Evolutionary conservation across 2,329 filamentous ascomycete genomes (phyloP), one percentile per base, ranked within the genome.

Genomic region (Penicillium sp.): DNA sequence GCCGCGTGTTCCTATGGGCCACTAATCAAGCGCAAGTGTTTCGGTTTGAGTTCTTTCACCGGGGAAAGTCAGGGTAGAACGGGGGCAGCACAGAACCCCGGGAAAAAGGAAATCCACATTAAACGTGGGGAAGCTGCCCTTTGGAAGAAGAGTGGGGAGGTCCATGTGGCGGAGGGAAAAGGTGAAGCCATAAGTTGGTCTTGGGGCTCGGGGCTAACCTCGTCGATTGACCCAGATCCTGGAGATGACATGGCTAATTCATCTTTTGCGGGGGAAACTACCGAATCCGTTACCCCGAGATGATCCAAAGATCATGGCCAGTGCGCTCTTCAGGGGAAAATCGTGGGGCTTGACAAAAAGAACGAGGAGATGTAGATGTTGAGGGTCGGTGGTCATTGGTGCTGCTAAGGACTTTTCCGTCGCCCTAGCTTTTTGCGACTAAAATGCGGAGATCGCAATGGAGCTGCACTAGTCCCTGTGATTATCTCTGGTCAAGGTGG

Each of bases 391-490:
- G 37, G 12, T 40, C 21, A 40, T 40, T 40, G 37, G 42, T 45
- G 29, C 42, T 45, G 42, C 7, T 45, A 45, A 45, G 12, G 20
- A 34, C 30, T 45, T 45, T 45, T 24, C 42, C 42, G 42, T 17
- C n/a, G 7, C 42, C 8, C 42, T 45, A 34, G 15, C 29, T 33
- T 34, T 45, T 34, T 17, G 21, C 42, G 27, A 23, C 42, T n/a
- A 18, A 21, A 26, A 15, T 20, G 27, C 20, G 42, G 20, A 17
- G 37, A 40, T 40, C 21, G 10, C 37, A 40, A 24, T 15, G 13
- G 12, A 39, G 21, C 21, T 39, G 20, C 20, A 34, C 9, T 9
- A 20, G n/a, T n/a, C n/a, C n/a, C n/a, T n/a, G n/a, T n/a, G n/a
- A n/a, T n/a, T n/a, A n/a, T n/a, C n/a, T n/a, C n/a, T n/a, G n/a